Percentiles rank a stretch among this genome's conserved stretches.
These are phyloP conservation scores for Penicillium aurantiogriseum DNA, from an alignment of 2,329 filamentous ascomycete species.

Conservation along the genomic window DNA sequence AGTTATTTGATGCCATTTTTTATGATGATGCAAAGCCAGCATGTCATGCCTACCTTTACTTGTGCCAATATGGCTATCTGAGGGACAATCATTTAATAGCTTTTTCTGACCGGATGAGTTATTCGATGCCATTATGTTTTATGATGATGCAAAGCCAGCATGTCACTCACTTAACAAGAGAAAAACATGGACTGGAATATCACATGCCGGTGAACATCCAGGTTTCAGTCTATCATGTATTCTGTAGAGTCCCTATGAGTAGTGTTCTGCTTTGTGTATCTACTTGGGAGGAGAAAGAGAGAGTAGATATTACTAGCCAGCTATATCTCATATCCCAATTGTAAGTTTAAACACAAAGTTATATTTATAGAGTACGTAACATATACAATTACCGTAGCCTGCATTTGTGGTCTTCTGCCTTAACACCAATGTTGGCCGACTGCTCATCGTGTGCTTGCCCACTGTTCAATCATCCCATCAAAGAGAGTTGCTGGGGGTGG, in stretches of 20 bases:
- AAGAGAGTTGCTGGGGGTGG: too few relatives aligned
- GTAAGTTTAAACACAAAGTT: too few relatives aligned
- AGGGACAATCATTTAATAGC: background rate
- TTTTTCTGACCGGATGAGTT: background rate
- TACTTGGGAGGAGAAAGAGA: too few relatives aligned
- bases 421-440: too few relatives aligned
- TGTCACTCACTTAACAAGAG: background rate
- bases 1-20: background rate
- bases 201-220: background rate
- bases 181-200: background rate
- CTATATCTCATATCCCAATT: too few relatives aligned
- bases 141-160: too few relatives aligned
- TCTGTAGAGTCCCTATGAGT: background rate
- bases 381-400: too few relatives aligned
- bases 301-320: too few relatives aligned
- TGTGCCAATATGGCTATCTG: conserved; percentile 52
- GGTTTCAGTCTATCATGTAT: background rate
- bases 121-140: background rate
- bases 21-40: background rate
- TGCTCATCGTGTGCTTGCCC: too few relatives aligned
- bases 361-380: too few relatives aligned
- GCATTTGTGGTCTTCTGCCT: too few relatives aligned
- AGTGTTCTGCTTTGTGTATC: background rate
- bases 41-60: conserved; percentile 48
- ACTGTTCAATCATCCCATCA: too few relatives aligned